Base-by-base conservation (phyloP, 2,329 filamentous ascomycete genomes). In the Phialophora expanda region DNA sequence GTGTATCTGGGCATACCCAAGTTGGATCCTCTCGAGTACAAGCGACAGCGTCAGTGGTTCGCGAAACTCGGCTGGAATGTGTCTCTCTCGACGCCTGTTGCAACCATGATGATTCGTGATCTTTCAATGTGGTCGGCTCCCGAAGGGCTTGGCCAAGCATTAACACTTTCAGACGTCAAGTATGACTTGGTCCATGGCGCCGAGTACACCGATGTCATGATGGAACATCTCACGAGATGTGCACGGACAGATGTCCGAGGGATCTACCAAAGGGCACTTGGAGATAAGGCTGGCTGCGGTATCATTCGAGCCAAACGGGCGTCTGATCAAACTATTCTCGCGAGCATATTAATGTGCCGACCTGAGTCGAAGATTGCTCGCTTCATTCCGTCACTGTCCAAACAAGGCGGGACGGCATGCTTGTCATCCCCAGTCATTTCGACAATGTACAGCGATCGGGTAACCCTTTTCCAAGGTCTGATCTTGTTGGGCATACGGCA, bases 61-160 rank as follows among this genome's bases (percentile, higher is more conserved):
- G 87, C 89, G n/a, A 91, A 89, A 70, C 85, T 93, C 55, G 93
- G 94, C 14, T 97, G 93, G 93, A 93, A 96, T 73, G 89, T 85
- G 2, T 83, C 86, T 0, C 80, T 87, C 4, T 87, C 87, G 1
- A 83, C 85, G 11, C 81, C 86, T 0, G 84, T 90, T 0, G 89
- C 86, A 72, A 93, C 90, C 75, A 89, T 96, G 84, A 80, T 88
- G 2, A 89, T 95, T 56, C 85, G 86, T 41, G 89, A 92, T 71
- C 80, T 96, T n/a, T 77, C 83, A 26, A 84, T 83, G 12, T 96
- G 92, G 92, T 80, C 83, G 5, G 87, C 90, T 6, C 92, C 92
- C 0, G 89, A 93, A 46, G 91, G 91, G 0, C 85, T 96, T 71
- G 84, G 90, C 0, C 88, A 89, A 73, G 90, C 86, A 67, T 85